Conservation (phyloP, 2,329 filamentous ascomycete species). For the Aureobasidium mangrovei region DNA sequence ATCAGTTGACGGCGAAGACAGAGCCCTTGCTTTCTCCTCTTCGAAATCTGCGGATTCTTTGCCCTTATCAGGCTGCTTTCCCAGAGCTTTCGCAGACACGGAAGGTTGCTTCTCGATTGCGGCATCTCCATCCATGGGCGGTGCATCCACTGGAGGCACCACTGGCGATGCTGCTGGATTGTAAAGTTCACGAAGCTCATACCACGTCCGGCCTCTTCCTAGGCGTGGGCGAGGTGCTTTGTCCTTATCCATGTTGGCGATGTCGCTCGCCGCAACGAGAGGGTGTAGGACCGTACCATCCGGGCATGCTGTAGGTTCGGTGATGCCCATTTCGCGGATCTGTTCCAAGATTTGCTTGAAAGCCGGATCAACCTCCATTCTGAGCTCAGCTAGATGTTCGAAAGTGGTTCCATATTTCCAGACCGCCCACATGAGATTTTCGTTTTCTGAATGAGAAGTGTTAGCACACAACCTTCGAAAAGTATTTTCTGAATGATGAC, state of each 20-base stretch:
- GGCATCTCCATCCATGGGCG: constrained; percentile 29
- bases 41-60: constrained; percentile 50
- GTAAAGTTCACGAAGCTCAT: constrained; percentile 34
- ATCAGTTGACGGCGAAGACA: constrained; percentile 51
- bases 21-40: constrained; percentile 40
- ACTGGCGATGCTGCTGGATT: constrained; percentile 74
- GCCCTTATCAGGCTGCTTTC: constrained; percentile 76
- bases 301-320: constrained; percentile 2
- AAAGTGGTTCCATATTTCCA: constrained; percentile 15
- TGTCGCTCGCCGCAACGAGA: constrained; percentile 1
- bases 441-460: constrained; percentile 14
- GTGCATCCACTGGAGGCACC: constrained; percentile 41
- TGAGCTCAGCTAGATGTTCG: constrained; percentile 9
- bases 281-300: constrained; percentile 11
- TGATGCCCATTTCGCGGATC: constrained; percentile 9
- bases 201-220: constrained; percentile 19
- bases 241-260: constrained; percentile 8
- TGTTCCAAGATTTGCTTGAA: constrained; percentile 11
- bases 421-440: constrained; percentile 14
- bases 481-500: constrained; percentile 7
- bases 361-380: constrained; percentile 9
- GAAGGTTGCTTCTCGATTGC: constrained; percentile 40
- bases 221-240: constrained; percentile 9
- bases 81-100: constrained; percentile 95
- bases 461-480: not conserved